Base-by-base conservation (phyloP, 768 basidiomycete species). In the Dioszegia aurantiaca region DNA sequence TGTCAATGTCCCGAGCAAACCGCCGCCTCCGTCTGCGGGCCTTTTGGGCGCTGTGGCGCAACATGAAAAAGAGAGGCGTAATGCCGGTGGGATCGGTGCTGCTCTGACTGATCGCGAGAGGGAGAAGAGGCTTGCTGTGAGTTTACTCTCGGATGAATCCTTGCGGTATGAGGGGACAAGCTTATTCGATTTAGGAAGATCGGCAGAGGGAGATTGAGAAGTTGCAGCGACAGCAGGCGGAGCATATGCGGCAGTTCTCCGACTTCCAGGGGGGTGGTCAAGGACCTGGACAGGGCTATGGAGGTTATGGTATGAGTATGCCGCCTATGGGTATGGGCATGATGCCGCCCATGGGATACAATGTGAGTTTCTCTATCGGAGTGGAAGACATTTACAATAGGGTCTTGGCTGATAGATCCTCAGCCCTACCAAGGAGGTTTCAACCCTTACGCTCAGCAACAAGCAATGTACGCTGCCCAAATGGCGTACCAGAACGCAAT, bases 1-100 rank as follows among this genome's bases (percentile, higher is more conserved):
- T 53, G 86, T 98, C 79, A 93, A 94, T 74, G 90, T 99, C n/a
- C 90, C 90, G 3, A 85, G 86, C 70, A 94, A 94, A 73, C 91
- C 93, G 0, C 91, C 90, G 0, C 89, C 90, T 1, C 93, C 95
- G 8, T 91, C 94, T 77, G 90, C 88, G 41, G 95, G 95, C 37
- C 82, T 98, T 41, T 85, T 99, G 47, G 95, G 95, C 17, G 94
- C 94, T 1, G 91, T 98, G 68, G 91, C 91, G 41, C 89, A 88
- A 9, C 91, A 95, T 74, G 91, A 99, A 77, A 83, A 90, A 52
- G 94, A 98, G 56, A 82, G 90, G 60, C 90, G 94, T 72, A 86
- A 91, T 27, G 92, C 94, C 58, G 93, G 95, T 51, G 94, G 94
- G 36, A 85, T 98, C 17, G 95, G 94, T 49, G 92, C 93, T 24